These are phyloP conservation scores for Beauveria caledonica DNA, from an alignment of 2,329 filamentous ascomycete species.

Conservation along the genomic window DNA sequence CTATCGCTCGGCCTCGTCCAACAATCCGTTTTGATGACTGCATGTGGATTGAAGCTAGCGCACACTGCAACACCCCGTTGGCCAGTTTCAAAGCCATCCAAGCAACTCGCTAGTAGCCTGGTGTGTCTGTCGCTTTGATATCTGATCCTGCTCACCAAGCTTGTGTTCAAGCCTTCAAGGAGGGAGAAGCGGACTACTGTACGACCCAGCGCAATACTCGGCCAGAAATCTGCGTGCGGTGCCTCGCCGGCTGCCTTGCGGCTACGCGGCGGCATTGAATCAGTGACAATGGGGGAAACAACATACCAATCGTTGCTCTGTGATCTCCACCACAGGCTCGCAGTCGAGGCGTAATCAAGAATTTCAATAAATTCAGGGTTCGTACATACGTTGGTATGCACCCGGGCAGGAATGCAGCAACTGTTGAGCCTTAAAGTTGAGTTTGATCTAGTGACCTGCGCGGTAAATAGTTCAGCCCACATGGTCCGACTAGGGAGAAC, in stretches of 20 bases:
- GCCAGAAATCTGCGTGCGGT: neutral
- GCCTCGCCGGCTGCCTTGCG: neutral
- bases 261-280: neutral
- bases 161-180: neutral
- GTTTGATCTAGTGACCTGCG: conserved; percentile 4
- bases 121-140: conserved; percentile 3
- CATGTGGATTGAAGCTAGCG: conserved; percentile 7
- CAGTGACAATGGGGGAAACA: neutral
- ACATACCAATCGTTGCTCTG: neutral
- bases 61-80: neutral
- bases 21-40: neutral
- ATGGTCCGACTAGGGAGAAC: neutral
- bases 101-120: neutral
- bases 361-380: neutral
- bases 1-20: neutral
- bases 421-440: neutral
- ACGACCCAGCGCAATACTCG: neutral
- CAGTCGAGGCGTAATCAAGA: neutral
- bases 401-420: neutral
- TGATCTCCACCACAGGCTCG: conserved; percentile 2
- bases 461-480: neutral
- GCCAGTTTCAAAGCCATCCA: neutral
- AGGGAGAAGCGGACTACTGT: neutral
- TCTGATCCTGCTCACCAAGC: neutral
- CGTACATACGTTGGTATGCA: neutral